Conservation (phyloP, 306 rosid species). For the Calophaca sinica region DNA sequence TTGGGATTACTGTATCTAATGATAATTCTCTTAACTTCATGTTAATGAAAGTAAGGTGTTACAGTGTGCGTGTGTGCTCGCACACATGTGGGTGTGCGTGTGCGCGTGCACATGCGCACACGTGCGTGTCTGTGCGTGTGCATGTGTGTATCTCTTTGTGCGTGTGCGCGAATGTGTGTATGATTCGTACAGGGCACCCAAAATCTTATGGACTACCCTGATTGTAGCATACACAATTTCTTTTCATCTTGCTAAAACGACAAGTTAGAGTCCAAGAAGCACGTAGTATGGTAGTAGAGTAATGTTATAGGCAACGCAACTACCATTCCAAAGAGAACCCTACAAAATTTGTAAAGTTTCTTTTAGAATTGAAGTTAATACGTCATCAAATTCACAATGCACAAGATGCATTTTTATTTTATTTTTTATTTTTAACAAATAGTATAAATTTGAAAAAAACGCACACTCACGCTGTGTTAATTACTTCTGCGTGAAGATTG, state of each 20-base stretch:
- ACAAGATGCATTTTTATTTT: neutral
- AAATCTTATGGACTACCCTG: no score
- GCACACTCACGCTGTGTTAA: conserved; percentile 53
- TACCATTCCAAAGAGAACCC: conserved; percentile 52
- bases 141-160: no score
- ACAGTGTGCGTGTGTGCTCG: no score
- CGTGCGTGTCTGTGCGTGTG: no score
- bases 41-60: no score
- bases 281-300: conserved; percentile 44
- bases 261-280: conserved; percentile 37
- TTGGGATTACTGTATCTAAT: no score
- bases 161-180: no score
- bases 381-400: neutral
- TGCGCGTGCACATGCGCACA: no score
- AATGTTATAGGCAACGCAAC: conserved; percentile 47
- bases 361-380: neutral
- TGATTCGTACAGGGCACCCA: no score
- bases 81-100: no score
- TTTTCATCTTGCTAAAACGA: neutral
- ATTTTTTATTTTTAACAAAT: neutral
- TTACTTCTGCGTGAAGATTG: conserved; percentile 47
- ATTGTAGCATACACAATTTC: neutral
- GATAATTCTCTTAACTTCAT: no score
- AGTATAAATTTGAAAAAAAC: neutral
- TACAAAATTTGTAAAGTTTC: neutral